Conservation (phyloP, 2,329 filamentous ascomycete genomes). For the Phoma sp. region DNA sequence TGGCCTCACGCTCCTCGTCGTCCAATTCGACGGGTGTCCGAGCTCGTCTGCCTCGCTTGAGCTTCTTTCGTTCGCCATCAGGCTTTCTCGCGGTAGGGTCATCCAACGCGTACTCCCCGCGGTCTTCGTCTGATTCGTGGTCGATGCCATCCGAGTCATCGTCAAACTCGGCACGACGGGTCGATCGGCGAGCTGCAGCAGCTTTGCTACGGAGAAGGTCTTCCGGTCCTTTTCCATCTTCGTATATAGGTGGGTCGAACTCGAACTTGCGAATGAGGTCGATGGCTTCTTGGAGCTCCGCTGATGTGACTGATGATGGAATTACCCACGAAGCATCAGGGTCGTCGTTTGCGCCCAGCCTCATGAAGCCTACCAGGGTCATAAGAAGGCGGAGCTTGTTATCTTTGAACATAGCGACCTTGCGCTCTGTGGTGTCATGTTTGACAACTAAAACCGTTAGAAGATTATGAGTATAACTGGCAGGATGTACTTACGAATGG, state of each 20-base stretch:
- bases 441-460: slow-evolving; percentile 42
- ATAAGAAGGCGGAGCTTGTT: slow-evolving; percentile 85
- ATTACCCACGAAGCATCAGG: slow-evolving; percentile 81
- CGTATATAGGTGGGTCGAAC: slow-evolving; percentile 78
- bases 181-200: slow-evolving; percentile 50
- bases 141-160: slow-evolving; percentile 71
- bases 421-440: slow-evolving; percentile 70
- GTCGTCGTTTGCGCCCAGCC: slow-evolving; percentile 72
- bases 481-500: slow-evolving; percentile 49
- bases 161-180: slow-evolving; percentile 68
- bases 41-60: slow-evolving; percentile 67
- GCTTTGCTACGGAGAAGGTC: slow-evolving; percentile 80
- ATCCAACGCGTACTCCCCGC: slow-evolving; percentile 71
- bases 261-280: slow-evolving; percentile 79
- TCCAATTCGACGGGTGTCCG: slow-evolving; percentile 65
- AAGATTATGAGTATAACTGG: slow-evolving; percentile 30
- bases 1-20: slow-evolving; percentile 66
- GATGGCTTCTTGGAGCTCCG: slow-evolving; percentile 72
- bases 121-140: slow-evolving; percentile 61
- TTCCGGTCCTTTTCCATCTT: slow-evolving; percentile 76
- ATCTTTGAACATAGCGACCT: slow-evolving; percentile 85
- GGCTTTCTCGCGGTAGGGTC: slow-evolving; percentile 66
- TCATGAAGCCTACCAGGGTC: slow-evolving; percentile 74
- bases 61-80: slow-evolving; percentile 61
- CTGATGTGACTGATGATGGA: slow-evolving; percentile 69